Evolutionary conservation across 768 basidiomycete genomes (phyloP).

Genomic region (Amylocystis lapponica): DNA sequence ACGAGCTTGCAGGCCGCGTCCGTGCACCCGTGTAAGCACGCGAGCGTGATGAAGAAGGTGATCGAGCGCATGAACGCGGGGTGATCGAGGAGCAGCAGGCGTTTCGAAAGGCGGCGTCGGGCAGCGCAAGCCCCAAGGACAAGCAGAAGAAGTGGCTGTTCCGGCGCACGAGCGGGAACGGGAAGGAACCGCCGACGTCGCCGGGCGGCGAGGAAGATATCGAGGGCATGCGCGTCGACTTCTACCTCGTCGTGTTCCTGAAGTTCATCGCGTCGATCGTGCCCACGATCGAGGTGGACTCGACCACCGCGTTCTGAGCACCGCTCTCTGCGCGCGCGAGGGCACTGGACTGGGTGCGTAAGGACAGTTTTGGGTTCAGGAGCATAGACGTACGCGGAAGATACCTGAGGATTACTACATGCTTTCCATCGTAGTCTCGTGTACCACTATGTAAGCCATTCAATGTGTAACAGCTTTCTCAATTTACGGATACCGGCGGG

Average conservation of each 20-base stretch:
- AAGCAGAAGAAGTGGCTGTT: constrained; percentile 85
- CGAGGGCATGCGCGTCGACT: constrained; percentile 95
- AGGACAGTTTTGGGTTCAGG: neutral
- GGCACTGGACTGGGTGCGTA: no score
- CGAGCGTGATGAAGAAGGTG: constrained; percentile 99
- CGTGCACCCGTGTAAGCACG: constrained; percentile 98
- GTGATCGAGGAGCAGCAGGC: constrained; percentile 80
- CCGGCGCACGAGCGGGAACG: constrained; percentile 55
- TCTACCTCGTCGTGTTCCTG: constrained; percentile 96
- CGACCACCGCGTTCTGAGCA: constrained; percentile 53
- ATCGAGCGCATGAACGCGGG: constrained; percentile 97
- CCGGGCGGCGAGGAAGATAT: constrained; percentile 60
- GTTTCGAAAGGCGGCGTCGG: constrained; percentile 42
- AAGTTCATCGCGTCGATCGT: constrained; percentile 99
- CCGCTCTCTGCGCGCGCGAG: no score
- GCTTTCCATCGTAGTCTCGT: constrained; percentile 13
- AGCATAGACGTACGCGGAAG: constrained; percentile 1
- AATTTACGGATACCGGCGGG: no score
- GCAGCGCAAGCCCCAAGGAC: constrained; percentile 34
- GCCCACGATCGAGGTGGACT: constrained; percentile 97
- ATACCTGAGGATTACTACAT: constrained; percentile 13
- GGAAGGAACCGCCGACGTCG: constrained; percentile 40
- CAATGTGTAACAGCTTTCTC: constrained; percentile 8
- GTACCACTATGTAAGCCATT: constrained; percentile 16
- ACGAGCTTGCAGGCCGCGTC: constrained; percentile 80